These are phyloP conservation scores for Mycena metata DNA, from an alignment of 768 basidiomycete genomes.

Conservation along the genomic window DNA sequence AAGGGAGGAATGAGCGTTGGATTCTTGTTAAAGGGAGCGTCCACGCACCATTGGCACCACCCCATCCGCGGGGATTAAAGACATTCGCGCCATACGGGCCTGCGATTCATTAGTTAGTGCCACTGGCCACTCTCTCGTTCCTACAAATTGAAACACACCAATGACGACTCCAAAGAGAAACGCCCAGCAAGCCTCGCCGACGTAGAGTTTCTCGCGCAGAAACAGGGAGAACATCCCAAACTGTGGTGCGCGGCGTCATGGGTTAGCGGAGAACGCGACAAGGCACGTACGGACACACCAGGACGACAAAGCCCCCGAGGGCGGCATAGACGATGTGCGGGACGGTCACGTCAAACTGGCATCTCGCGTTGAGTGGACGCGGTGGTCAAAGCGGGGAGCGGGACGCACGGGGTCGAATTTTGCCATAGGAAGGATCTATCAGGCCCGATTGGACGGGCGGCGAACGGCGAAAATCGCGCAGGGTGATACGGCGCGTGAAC, in stretches of 20 bases:
- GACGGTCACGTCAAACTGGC: conserved; percentile 72
- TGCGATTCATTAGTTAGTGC: conserved; percentile 43
- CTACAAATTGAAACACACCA: conserved; percentile 61
- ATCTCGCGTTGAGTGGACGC: conserved; percentile 4
- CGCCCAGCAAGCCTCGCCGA: conserved; percentile 97
- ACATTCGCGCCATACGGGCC: conserved; percentile 87
- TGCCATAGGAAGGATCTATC: neutral
- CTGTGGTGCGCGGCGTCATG: conserved; percentile 50
- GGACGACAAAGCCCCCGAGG: conserved; percentile 84
- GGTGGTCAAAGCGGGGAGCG: neutral
- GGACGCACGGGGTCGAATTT: conserved; percentile 37
- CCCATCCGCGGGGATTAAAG: conserved; percentile 88
- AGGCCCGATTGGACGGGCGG: neutral
- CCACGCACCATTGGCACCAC: conserved; percentile 47
- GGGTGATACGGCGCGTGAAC: conserved; percentile 1
- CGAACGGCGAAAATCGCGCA: conserved; percentile 36
- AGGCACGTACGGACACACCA: conserved; percentile 74
- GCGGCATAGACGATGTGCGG: conserved; percentile 86
- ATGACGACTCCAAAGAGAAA: conserved; percentile 94
- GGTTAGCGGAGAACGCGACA: conserved; percentile 61
- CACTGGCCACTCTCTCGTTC: neutral
- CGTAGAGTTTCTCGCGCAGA: conserved; percentile 83
- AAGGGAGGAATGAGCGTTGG: neutral
- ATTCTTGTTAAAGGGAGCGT: neutral
- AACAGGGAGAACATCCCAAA: conserved; percentile 97